Evolutionary conservation across 352 stramenopile species (phyloP).

Genomic region (Globisporangium perplexum): DNA sequence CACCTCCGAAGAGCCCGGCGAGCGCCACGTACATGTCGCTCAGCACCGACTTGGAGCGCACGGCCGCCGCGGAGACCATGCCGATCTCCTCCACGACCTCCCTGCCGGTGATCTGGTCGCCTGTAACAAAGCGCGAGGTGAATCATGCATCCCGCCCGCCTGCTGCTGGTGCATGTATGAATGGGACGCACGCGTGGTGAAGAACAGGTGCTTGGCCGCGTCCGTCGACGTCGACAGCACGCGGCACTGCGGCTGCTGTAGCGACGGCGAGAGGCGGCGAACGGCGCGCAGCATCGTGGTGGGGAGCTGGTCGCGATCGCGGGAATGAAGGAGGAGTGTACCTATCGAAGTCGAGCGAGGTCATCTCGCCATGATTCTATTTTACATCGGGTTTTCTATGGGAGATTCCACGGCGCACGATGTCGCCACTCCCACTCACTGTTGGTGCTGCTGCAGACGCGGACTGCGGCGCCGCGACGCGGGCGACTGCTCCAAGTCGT

Average conservation of each 20-base stretch:
- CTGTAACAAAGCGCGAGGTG: constrained; percentile 14
- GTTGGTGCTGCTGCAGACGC: constrained; percentile 1
- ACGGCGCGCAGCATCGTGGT: constrained; percentile 7
- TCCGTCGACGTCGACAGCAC: constrained; percentile 8
- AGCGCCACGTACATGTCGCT: constrained; percentile 80
- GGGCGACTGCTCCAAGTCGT: constrained; percentile 6
- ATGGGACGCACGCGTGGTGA: constrained; percentile 51
- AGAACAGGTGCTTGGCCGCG: constrained; percentile 35
- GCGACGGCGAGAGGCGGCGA: constrained; percentile 1
- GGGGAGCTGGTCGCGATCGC: background rate
- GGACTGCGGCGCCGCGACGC: constrained; percentile 8
- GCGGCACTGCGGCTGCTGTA: background rate
- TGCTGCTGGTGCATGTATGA: background rate
- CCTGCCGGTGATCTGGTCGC: constrained; percentile 58
- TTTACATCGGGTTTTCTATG: constrained; percentile 1
- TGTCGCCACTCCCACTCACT: constrained; percentile 5
- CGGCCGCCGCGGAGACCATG: constrained; percentile 63
- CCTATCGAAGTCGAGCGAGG: background rate
- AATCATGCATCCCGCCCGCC: too few relatives aligned
- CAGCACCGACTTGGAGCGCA: constrained; percentile 79
- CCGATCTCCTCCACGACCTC: constrained; percentile 73
- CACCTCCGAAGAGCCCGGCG: constrained; percentile 58
- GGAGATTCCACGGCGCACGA: background rate
- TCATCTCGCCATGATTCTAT: background rate
- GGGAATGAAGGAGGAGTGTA: background rate